phyloP scores from a whole-genome alignment of 2,329 filamentous ascomycete species.

The Alternaria atra region DNA sequence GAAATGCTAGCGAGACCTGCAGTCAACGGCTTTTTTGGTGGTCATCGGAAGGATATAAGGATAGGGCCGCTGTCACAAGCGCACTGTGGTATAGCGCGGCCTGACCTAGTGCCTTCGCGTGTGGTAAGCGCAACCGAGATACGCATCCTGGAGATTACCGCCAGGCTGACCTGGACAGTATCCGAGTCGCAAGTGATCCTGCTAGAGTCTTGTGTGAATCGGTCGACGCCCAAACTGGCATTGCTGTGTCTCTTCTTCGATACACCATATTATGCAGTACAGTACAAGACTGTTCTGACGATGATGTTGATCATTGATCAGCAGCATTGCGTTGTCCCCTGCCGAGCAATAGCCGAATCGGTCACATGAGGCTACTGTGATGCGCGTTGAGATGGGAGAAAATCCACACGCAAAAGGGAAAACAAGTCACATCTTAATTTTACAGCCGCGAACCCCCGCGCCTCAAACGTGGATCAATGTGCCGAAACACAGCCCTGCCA shows the following conservation, averaged over 20 bases:
- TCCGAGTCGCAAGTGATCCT: background rate
- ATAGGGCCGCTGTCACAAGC: constrained; percentile 18
- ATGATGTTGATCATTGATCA: background rate
- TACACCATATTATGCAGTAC: constrained; percentile 1
- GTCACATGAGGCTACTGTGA: constrained; percentile 15
- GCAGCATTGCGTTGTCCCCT: constrained; percentile 3
- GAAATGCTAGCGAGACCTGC: background rate
- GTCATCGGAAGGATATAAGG: constrained; percentile 8
- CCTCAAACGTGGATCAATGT: background rate
- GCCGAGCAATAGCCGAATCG: constrained; percentile 16
- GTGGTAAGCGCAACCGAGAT: constrained; percentile 21
- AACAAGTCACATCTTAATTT: constrained; percentile 8
- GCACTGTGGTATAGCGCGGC: constrained; percentile 9
- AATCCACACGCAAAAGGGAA: constrained; percentile 15
- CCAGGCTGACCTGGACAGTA: constrained; percentile 7
- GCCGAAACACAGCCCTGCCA: constrained; percentile 8
- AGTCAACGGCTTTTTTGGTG: constrained; percentile 4
- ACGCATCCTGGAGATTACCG: constrained; percentile 15
- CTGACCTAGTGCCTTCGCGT: constrained; percentile 12
- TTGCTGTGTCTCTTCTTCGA: background rate
- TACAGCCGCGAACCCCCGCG: constrained; percentile 3
- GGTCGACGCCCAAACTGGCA: background rate
- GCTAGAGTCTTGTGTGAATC: background rate
- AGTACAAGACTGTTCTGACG: constrained; percentile 3
- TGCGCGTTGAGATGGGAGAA: constrained; percentile 1